Evolutionary conservation across 768 basidiomycete species (phyloP).

Genomic region (Lentinus tigrinus): DNA sequence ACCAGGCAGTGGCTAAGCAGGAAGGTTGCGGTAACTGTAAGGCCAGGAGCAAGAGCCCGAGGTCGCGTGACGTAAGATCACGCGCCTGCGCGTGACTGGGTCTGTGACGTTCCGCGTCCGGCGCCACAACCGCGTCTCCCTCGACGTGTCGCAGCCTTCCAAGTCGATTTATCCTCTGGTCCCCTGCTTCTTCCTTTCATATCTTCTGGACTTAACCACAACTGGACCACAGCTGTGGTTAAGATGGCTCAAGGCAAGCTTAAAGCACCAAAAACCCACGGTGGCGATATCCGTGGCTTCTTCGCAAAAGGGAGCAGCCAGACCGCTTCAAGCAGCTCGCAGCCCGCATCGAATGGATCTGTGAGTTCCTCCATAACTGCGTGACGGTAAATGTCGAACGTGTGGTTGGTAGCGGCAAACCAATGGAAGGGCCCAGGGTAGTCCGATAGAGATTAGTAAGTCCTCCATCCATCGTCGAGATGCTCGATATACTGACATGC

Average conservation of each 20-base stretch:
- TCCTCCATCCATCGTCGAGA: neutral
- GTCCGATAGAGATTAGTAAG: slow-evolving; percentile 26
- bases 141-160: neutral
- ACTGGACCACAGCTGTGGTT: neutral
- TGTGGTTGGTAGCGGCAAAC: neutral
- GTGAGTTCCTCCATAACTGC: neutral
- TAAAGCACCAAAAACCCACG: slow-evolving; percentile 21
- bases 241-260: slow-evolving; percentile 15
- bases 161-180: too few species aligned
- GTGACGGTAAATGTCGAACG: neutral
- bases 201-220: neutral
- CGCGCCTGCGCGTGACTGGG: neutral
- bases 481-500: neutral
- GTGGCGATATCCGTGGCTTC: slow-evolving; percentile 29
- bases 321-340: slow-evolving; percentile 7
- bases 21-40: too few species aligned
- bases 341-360: neutral
- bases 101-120: slow-evolving; percentile 12
- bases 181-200: neutral
- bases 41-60: too few species aligned
- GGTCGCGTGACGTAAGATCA: slow-evolving; percentile 2
- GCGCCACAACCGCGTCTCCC: neutral
- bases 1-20: too few species aligned
- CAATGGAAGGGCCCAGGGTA: slow-evolving; percentile 6
- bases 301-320: slow-evolving; percentile 18